Base-by-base conservation (phyloP, 1,284 basidiomycete genomes). In the Ustilago bromivora region DNA sequence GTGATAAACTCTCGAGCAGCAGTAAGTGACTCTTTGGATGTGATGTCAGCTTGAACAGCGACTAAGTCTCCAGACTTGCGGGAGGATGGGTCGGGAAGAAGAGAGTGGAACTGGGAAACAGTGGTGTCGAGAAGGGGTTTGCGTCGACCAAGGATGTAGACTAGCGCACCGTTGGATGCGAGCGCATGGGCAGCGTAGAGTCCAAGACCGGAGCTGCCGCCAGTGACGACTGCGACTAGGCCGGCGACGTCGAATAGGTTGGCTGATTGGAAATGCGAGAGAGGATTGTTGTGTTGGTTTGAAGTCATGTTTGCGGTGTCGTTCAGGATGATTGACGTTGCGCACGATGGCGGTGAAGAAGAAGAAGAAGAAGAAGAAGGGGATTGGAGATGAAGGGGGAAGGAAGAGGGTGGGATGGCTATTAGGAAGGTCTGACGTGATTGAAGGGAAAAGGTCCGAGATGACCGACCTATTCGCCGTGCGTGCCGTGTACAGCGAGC, bases 111-210 rank as follows among this genome's bases (percentile, higher is more conserved):
- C 8, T 46, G 11, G 1, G 58, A 46, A 0, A 71, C 74, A 19
- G 67, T 73, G 3, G 49, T 19, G 35, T 65, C 66, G 32, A 80
- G 70, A 0, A 60, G 51, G 0, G 70, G 15, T 13, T 57, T n/a
- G 4, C 76, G 63, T 11, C 78, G 69, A 4, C 76, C 78, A 35
- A 78, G 35, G 32, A 80, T 80, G 57, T 78, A 80, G 4, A 80
- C 79, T 6, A 71, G 57, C 0, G 76, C 76, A 1, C 79, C 79
- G 56, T 80, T 76, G n/a, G 63, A 46, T 0, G 79, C 79, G 7
- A 78, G 64, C 2, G 72, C 73, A 10, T 77, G 73, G 1, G 79
- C 79, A 2, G 76, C 73, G 53, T 76, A 78, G 9, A 76, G 66
- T 13, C 79, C 79, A 1, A 80, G 57, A 0, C 79, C 79, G 2